Evolutionary conservation across 495 filamentous ascomycete genomes (phyloP), one percentile per base, ranked within the genome.

Genomic region (Physcia stellaris): DNA sequence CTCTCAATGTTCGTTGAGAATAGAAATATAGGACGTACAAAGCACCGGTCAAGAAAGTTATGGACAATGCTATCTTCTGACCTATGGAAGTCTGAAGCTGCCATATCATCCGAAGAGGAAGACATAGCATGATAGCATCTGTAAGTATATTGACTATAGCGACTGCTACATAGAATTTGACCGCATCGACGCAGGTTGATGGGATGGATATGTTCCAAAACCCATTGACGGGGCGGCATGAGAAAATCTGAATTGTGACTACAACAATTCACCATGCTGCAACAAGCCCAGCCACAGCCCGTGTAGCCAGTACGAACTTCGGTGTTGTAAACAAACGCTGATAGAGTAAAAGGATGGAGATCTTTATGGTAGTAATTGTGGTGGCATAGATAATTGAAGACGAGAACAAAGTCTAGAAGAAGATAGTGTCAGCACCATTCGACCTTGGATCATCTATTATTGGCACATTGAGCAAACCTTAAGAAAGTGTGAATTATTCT

Each of bases 341-440:
- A 42, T 65, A 66, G 10, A 66, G 48, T 2, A 59, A 52, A 15
- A 67, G 37, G 21, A 67, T 61, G 2, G 64, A 66, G 9, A 59
- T 42, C 34, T 67, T 67, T 42, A 58, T 55, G 26, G 55, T 54
- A 0, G 47, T 46, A 9, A 62, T 39, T 21, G 47, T 50, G 22
- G 40, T n/a, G 4, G 54, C 52, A 40, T 62, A 63, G 26, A 19
- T 56, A 54, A 24, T 46, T 32, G 37, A 54, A 55, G 33, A 56
- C 55, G 26, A 18, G 16, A 7, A 17, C 17, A 24, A 12, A 10
- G 9, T 24, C 22, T 39, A 17, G 11, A 17, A 9, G 9, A 11
- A 34, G 9, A 9, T 9, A 10, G 32, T 34, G 32, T 12, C 9
- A 9, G 26, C 26, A 9, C 9, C 9, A 13, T 9, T 18, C 5